These are phyloP conservation scores for Podaxis sp. DNA, from an alignment of 768 basidiomycete genomes.

Conservation along the genomic window DNA sequence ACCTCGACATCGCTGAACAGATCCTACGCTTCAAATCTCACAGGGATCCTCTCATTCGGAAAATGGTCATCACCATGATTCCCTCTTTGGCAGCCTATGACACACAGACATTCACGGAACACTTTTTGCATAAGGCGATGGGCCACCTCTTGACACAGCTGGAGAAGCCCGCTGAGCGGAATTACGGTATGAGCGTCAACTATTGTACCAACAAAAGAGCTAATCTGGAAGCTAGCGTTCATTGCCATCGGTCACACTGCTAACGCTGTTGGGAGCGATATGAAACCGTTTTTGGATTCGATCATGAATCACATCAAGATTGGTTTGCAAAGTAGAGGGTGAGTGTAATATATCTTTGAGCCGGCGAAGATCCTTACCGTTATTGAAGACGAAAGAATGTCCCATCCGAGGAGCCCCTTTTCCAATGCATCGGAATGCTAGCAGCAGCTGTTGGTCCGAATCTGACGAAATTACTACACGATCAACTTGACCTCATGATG, in stretches of 20 bases:
- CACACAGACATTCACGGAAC: conserved; percentile 86
- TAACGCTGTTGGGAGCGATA: conserved; percentile 86
- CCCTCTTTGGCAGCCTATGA: conserved; percentile 95
- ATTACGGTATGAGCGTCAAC: conserved; percentile 60
- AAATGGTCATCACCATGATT: conserved; percentile 94
- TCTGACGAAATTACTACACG: conserved; percentile 92
- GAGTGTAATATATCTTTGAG: conserved; percentile 16
- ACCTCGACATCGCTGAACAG: conserved; percentile 84
- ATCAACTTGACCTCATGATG: conserved; percentile 96
- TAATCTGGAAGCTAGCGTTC: conserved; percentile 59
- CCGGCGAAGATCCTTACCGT: not conserved
- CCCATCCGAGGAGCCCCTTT: conserved; percentile 91
- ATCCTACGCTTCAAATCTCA: conserved; percentile 87
- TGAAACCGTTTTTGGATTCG: conserved; percentile 93
- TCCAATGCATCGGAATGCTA: conserved; percentile 97
- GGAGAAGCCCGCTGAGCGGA: conserved; percentile 85
- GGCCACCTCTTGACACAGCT: conserved; percentile 84
- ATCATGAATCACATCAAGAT: conserved; percentile 88
- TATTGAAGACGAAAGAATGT: conserved; percentile 76
- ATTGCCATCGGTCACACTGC: conserved; percentile 97
- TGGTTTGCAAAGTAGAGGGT: conserved; percentile 89
- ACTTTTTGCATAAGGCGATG: conserved; percentile 94
- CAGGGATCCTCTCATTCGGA: conserved; percentile 83
- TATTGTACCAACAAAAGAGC: conserved; percentile 6
- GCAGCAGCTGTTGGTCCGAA: conserved; percentile 94